Evolutionary conservation across 176 grass and related monocot genomes (phyloP).

Genomic region (Bolboschoenus planiculmis): DNA sequence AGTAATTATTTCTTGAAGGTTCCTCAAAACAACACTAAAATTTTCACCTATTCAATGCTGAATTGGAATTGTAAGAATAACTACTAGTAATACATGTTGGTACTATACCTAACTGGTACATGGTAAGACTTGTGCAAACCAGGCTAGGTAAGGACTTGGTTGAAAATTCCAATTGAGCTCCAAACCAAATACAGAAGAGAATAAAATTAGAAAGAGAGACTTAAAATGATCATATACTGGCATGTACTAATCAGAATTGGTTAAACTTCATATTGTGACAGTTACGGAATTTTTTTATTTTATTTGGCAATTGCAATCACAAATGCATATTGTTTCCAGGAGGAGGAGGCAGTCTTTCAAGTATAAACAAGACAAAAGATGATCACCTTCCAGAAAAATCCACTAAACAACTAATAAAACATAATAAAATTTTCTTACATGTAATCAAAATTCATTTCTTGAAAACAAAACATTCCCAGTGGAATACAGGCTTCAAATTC

Average conservation of each 20-base stretch:
- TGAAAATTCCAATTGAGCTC: neutral
- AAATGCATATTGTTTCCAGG: neutral
- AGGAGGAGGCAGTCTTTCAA: neutral
- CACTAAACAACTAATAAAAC: neutral
- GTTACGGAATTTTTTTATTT: neutral
- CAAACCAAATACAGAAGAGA: neutral
- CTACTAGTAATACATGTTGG: neutral
- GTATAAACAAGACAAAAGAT: no score
- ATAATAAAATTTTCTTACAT: neutral
- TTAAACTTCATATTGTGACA: neutral
- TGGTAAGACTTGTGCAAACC: neutral
- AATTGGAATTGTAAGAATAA: neutral
- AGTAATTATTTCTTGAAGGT: neutral
- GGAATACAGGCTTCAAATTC: constrained; percentile 10
- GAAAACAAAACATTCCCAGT: neutral
- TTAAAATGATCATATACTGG: neutral
- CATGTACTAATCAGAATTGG: neutral
- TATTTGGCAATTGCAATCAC: neutral
- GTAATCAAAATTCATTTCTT: constrained; percentile 4
- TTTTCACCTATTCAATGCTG: neutral
- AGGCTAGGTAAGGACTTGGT: neutral
- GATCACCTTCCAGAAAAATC: neutral
- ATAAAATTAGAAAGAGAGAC: neutral
- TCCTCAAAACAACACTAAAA: neutral
- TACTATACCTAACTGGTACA: neutral